These are phyloP conservation scores for Cryphonectria radicalis DNA, from an alignment of 2,329 filamentous ascomycete genomes.

Conservation along the genomic window DNA sequence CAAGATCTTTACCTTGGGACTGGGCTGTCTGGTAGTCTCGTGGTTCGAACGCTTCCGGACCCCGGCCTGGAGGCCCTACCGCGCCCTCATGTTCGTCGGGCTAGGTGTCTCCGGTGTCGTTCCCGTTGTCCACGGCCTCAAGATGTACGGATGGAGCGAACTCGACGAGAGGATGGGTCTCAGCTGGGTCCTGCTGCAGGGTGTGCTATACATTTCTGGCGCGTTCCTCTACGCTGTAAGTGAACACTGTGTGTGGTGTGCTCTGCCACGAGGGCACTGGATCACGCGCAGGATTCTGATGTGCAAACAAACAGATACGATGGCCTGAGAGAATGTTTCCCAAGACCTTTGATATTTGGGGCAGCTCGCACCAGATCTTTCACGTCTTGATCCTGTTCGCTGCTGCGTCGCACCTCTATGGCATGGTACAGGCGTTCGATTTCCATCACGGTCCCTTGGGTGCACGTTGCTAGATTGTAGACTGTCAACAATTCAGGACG, in stretches of 20 bases:
- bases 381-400: conserved; percentile 87
- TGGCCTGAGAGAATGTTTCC: conserved; percentile 82
- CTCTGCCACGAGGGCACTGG: background rate
- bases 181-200: conserved; percentile 79
- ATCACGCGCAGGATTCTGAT: background rate
- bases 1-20: conserved; percentile 77
- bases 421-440: conserved; percentile 83
- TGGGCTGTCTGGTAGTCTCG: conserved; percentile 77
- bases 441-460: conserved; percentile 71
- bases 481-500: background rate
- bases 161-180: conserved; percentile 78
- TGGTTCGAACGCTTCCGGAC: conserved; percentile 84
- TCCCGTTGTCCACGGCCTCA: conserved; percentile 78
- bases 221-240: conserved; percentile 83
- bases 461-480: conserved; percentile 49
- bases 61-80: conserved; percentile 80
- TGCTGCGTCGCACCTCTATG: conserved; percentile 78
- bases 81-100: conserved; percentile 85
- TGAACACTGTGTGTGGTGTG: conserved; percentile 24
- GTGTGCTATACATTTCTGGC: conserved; percentile 81
- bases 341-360: conserved; percentile 85
- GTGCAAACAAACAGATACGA: conserved; percentile 56
- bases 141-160: conserved; percentile 66
- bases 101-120: conserved; percentile 85
- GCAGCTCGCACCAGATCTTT: conserved; percentile 95